Conservation (phyloP, 2,329 filamentous ascomycete genomes). For the Penicillium sp. region DNA sequence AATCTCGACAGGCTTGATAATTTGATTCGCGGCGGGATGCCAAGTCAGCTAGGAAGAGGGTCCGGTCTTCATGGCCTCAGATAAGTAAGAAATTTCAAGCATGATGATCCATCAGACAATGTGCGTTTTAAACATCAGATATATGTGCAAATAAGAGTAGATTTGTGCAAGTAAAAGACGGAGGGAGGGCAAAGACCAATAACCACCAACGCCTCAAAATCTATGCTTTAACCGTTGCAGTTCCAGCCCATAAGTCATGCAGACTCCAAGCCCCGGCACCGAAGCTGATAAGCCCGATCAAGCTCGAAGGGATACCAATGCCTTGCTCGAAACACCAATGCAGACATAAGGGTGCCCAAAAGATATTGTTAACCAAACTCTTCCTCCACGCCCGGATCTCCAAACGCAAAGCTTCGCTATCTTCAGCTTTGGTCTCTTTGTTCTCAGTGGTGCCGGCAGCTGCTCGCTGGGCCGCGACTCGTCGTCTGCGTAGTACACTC, state of each 20-base stretch:
- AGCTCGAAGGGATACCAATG: conserved; percentile 55
- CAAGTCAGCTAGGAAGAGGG: too few relatives aligned
- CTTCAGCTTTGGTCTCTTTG: conserved; percentile 29
- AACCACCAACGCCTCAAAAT: not conserved
- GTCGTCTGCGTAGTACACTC: conserved; percentile 34
- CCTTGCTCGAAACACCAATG: conserved; percentile 78
- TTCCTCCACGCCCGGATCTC: conserved; percentile 61
- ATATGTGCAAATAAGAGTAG: conserved; percentile 6
- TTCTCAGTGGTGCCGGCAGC: conserved; percentile 15
- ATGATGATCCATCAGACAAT: not conserved
- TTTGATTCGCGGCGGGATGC: too few relatives aligned
- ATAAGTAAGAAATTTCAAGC: not conserved
- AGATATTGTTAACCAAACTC: conserved; percentile 63
- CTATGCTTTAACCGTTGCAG: conserved; percentile 35
- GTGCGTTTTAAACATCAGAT: not conserved
- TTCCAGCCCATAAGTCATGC: conserved; percentile 47
- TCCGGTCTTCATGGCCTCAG: too few relatives aligned
- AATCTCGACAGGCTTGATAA: too few relatives aligned
- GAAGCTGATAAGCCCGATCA: conserved; percentile 59
- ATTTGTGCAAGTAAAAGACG: conserved; percentile 6
- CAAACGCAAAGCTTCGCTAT: conserved; percentile 30
- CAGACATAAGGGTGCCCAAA: conserved; percentile 77
- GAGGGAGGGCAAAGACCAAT: not conserved
- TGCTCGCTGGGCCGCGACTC: conserved; percentile 23
- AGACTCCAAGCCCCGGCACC: conserved; percentile 49